These are phyloP conservation scores for Gleditsia sinensis DNA, from an alignment of 306 rosid species.

Conservation along the genomic window DNA sequence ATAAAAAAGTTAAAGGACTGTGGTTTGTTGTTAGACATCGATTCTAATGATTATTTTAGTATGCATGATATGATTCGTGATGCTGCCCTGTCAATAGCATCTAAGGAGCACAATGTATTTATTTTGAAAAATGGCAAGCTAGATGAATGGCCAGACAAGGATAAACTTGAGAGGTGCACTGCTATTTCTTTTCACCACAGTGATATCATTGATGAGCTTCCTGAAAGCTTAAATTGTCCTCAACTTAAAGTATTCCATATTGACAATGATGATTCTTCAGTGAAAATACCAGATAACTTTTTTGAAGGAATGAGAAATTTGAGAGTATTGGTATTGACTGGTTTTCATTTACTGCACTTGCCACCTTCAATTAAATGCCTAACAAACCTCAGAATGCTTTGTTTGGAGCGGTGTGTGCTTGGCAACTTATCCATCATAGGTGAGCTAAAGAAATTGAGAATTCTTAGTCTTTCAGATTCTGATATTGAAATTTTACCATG, in stretches of 20 bases:
- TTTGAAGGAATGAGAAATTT: slow-evolving; percentile 30
- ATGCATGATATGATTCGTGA: neutral
- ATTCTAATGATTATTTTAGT: neutral
- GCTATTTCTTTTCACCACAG: slow-evolving; percentile 25
- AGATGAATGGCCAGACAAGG: too few relatives aligned
- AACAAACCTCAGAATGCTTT: slow-evolving; percentile 31
- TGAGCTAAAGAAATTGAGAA: slow-evolving; percentile 38
- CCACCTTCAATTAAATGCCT: slow-evolving; percentile 20
- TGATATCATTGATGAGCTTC: slow-evolving; percentile 16
- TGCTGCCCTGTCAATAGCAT: too few relatives aligned
- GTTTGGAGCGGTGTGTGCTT: slow-evolving; percentile 31
- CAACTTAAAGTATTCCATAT: slow-evolving; percentile 14
- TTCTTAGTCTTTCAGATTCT: slow-evolving; percentile 46
- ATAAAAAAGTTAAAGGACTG: neutral
- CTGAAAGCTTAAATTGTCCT: neutral
- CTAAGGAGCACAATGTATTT: too few relatives aligned
- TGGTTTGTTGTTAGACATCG: neutral
- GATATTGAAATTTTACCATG: slow-evolving; percentile 31
- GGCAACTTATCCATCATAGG: slow-evolving; percentile 37
- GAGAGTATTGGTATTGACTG: slow-evolving; percentile 23
- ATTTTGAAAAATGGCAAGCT: too few relatives aligned
- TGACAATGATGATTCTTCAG: neutral
- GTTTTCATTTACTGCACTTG: neutral
- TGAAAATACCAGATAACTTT: slow-evolving; percentile 4
- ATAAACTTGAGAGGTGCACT: slow-evolving; percentile 17